Evolutionary conservation across 2,329 filamentous ascomycete species (phyloP).

Genomic region (Aspergillus viridinutans): DNA sequence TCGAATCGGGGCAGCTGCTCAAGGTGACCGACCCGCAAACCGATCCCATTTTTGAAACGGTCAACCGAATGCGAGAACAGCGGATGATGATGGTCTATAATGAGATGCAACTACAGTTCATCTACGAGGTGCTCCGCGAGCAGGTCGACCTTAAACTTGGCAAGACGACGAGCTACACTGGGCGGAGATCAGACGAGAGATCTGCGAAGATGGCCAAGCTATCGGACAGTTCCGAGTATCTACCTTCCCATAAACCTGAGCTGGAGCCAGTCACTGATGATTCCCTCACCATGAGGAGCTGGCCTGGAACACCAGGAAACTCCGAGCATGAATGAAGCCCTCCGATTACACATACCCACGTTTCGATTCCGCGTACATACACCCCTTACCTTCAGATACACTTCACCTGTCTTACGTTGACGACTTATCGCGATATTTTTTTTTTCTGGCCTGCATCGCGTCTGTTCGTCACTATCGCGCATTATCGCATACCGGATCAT

Average conservation of each 20-base stretch:
- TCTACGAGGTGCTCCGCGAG: conserved; percentile 80
- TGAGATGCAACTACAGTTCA: conserved; percentile 75
- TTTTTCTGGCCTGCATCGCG: conserved; percentile 15
- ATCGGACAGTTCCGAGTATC: conserved; percentile 25
- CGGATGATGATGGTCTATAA: conserved; percentile 94
- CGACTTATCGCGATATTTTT: conserved; percentile 20
- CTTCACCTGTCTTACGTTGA: conserved; percentile 6
- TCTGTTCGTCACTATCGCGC: conserved; percentile 14
- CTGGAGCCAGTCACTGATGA: conserved; percentile 27
- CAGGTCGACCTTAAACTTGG: conserved; percentile 34
- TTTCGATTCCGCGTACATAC: conserved; percentile 7
- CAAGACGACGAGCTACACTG: conserved; percentile 17
- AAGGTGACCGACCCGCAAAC: conserved; percentile 41
- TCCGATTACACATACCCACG: neutral
- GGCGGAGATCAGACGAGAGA: conserved; percentile 23
- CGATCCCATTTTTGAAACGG: conserved; percentile 73
- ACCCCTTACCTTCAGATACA: conserved; percentile 4
- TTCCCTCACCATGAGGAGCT: conserved; percentile 21
- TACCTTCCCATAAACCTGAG: conserved; percentile 33
- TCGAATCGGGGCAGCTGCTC: conserved; percentile 68
- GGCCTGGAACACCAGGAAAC: conserved; percentile 25
- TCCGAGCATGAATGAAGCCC: conserved; percentile 28
- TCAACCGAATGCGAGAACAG: conserved; percentile 78
- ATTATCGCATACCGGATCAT: neutral
- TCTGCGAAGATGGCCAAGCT: conserved; percentile 36